Percentiles rank a stretch among this genome's conserved stretches.
Conservation (phyloP, 2,329 filamentous ascomycete species). For the Knufia fluminis region DNA sequence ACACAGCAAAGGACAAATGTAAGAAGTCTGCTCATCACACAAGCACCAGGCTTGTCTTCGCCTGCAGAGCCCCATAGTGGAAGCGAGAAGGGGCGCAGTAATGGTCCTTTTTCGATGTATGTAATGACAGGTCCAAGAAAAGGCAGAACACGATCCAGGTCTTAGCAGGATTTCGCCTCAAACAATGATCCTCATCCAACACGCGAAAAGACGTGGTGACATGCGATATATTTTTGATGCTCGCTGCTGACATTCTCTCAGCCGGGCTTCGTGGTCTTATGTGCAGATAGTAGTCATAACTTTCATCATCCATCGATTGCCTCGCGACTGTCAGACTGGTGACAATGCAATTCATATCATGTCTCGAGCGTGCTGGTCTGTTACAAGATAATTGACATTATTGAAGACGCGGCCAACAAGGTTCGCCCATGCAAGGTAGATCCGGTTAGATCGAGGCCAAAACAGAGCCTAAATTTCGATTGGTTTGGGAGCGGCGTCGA, state of each 20-base stretch:
- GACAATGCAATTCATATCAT: too few species aligned
- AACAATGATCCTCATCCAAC: too few species aligned
- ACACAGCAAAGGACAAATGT: not conserved
- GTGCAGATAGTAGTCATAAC: not conserved
- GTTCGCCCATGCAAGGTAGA: not conserved
- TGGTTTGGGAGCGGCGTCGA: not conserved
- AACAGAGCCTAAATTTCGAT: not conserved
- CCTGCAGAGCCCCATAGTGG: not conserved
- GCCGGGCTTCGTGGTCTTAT: not conserved
- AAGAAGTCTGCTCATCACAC: not conserved
- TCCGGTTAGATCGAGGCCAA: not conserved
- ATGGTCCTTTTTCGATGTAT: not conserved
- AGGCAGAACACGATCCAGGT: not conserved
- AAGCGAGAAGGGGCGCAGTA: slow-evolving; percentile 9
- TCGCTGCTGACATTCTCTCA: not conserved
- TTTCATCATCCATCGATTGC: too few species aligned
- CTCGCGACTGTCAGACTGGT: too few species aligned
- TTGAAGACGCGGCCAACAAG: slow-evolving; percentile 1
- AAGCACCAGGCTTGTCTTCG: not conserved
- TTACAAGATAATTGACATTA: too few species aligned
- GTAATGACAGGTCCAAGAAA: slow-evolving; percentile 4
- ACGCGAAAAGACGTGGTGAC: slow-evolving; percentile 1
- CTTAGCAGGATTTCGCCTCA: slow-evolving; percentile 7
- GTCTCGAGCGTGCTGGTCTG: too few species aligned
- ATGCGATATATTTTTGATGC: not conserved